Percentiles rank a stretch among this genome's conserved stretches.
These are phyloP conservation scores for Crocinoboletus sp. DNA, from an alignment of 1,284 basidiomycete genomes.

Conservation along the genomic window DNA sequence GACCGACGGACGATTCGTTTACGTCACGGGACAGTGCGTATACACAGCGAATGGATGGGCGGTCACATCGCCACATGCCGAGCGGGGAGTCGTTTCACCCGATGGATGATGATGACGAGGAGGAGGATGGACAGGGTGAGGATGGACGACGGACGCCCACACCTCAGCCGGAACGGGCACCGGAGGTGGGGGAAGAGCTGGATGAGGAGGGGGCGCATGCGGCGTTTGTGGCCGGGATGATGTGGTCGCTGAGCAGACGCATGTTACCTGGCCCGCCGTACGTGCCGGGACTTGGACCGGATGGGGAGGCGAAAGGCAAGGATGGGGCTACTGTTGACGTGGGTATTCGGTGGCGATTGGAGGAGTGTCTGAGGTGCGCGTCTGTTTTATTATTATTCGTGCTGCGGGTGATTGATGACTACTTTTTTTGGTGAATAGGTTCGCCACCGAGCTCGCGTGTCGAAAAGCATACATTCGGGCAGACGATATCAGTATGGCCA, in stretches of 20 bases:
- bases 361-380: constrained; percentile 68
- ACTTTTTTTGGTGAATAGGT: constrained; percentile 39
- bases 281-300: constrained; percentile 44
- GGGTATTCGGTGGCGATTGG: constrained; percentile 59
- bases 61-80: constrained; percentile 23
- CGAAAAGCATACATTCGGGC: constrained; percentile 44
- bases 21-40: constrained; percentile 20
- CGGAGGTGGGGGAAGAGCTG: constrained; percentile 37
- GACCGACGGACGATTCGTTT: constrained; percentile 19
- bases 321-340: constrained; percentile 51
- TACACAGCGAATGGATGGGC: constrained; percentile 4
- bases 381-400: background rate
- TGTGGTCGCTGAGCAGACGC: constrained; percentile 63
- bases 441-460: constrained; percentile 73
- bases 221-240: constrained; percentile 79
- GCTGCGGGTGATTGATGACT: too few species aligned
- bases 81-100: constrained; percentile 31
- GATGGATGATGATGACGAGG: constrained; percentile 28
- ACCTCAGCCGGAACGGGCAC: constrained; percentile 10
- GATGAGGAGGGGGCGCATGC: constrained; percentile 75
- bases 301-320: constrained; percentile 32
- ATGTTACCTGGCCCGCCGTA: constrained; percentile 67
- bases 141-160: constrained; percentile 26
- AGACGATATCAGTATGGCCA: constrained; percentile 1
- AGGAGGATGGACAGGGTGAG: constrained; percentile 1